A percentile compares a stretch with the other conserved stretches of the same genome.
Evolutionary conservation across 768 basidiomycete genomes (phyloP).

Genomic region (Termitomyces sp.): DNA sequence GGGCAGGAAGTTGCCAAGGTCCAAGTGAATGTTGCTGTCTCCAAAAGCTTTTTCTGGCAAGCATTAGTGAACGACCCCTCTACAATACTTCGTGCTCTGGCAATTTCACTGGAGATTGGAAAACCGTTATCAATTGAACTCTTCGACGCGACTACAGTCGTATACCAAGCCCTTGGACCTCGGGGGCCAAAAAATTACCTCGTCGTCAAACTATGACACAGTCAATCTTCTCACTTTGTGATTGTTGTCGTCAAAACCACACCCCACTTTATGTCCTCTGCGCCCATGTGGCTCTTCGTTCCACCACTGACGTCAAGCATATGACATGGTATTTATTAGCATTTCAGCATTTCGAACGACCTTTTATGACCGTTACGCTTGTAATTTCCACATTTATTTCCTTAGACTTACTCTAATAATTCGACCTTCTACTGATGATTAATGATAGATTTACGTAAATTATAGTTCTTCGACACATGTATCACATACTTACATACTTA

Average conservation of each 20-base stretch:
- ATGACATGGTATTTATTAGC: neutral
- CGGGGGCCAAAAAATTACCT: slow-evolving; percentile 6
- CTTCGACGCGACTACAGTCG: slow-evolving; percentile 8
- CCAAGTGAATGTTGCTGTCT: slow-evolving; percentile 26
- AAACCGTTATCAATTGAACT: slow-evolving; percentile 27
- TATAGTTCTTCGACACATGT: neutral
- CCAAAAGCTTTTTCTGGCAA: slow-evolving; percentile 26
- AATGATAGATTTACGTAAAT: neutral
- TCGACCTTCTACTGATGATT: neutral
- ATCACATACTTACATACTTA: neutral
- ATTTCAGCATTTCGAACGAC: neutral
- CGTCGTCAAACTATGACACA: slow-evolving; percentile 2
- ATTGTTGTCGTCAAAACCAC: neutral
- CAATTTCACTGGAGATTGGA: slow-evolving; percentile 34
- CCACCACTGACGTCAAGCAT: neutral
- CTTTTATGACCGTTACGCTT: neutral
- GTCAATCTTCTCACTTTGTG: neutral
- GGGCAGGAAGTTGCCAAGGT: slow-evolving; percentile 28
- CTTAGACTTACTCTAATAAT: neutral
- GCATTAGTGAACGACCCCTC: slow-evolving; percentile 24
- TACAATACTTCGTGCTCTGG: slow-evolving; percentile 31
- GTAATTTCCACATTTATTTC: neutral
- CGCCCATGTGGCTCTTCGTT: neutral
- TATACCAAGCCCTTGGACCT: slow-evolving; percentile 3
- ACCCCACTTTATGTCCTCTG: neutral